A percentile compares a stretch with the other conserved stretches of the same genome.
Conservation (phyloP, 306 rosid genomes). For the Lathyrus tuberosus region DNA sequence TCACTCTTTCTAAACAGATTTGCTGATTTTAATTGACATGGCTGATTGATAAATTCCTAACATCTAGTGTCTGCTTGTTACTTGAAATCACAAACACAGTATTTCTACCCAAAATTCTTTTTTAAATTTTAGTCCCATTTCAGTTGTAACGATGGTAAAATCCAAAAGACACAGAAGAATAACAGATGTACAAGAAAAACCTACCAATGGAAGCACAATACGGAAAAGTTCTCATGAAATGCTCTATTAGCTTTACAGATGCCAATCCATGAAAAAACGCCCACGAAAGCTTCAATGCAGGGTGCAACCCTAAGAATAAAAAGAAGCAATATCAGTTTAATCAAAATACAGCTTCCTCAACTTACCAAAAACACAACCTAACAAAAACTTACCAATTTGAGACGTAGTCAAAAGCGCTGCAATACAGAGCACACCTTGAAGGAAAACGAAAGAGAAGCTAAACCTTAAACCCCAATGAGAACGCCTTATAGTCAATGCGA, state of each 20-base stretch:
- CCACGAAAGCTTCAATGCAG: slow-evolving; percentile 68
- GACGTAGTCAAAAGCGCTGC: slow-evolving; percentile 54
- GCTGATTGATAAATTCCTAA: slow-evolving; percentile 12
- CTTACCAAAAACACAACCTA: background rate
- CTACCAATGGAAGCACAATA: slow-evolving; percentile 92
- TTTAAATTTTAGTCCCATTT: background rate
- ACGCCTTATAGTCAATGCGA: slow-evolving; percentile 44
- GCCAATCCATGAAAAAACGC: slow-evolving; percentile 80
- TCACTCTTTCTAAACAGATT: background rate
- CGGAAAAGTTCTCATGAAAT: slow-evolving; percentile 77
- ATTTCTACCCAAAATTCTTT: background rate
- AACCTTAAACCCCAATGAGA: slow-evolving; percentile 52
- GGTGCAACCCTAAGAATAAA: slow-evolving; percentile 53
- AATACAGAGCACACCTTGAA: slow-evolving; percentile 52
- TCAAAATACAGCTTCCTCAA: background rate
- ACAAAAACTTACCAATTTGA: slow-evolving; percentile 55
- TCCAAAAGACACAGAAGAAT: slow-evolving; percentile 16
- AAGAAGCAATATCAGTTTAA: slow-evolving; percentile 22
- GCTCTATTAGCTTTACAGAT: slow-evolving; percentile 72
- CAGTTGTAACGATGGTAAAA: slow-evolving; percentile 20
- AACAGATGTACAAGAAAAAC: slow-evolving; percentile 26
- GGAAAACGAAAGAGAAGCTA: slow-evolving; percentile 49
- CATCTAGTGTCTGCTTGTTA: background rate
- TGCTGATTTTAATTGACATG: slow-evolving; percentile 15
- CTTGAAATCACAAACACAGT: background rate